phyloP scores from a whole-genome alignment of 768 basidiomycete species.

The Russula sp. region DNA sequence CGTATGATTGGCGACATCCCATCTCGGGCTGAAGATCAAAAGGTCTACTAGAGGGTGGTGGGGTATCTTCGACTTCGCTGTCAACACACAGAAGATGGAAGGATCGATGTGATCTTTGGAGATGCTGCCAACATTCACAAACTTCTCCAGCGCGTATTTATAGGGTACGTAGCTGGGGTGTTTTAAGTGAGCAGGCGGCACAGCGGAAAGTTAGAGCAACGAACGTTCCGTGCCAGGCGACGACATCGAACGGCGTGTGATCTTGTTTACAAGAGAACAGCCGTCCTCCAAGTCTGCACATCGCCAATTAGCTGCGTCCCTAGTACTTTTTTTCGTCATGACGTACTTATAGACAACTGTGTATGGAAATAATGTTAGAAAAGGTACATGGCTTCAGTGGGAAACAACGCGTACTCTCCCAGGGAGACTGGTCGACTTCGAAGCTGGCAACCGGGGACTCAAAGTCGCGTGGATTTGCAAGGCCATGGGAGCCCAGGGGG shows the following conservation, averaged over 20 bases:
- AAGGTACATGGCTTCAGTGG: background rate
- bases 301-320: background rate
- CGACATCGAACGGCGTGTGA: slow-evolving; percentile 70
- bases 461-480: slow-evolving; percentile 66
- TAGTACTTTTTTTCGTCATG: background rate
- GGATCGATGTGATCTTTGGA: slow-evolving; percentile 70
- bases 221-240: slow-evolving; percentile 68
- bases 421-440: slow-evolving; percentile 58
- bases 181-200: background rate
- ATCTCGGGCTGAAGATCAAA: slow-evolving; percentile 60
- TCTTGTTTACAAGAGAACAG: slow-evolving; percentile 54
- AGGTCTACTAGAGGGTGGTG: slow-evolving; percentile 61
- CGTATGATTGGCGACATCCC: slow-evolving; percentile 58
- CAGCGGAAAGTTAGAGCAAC: slow-evolving; percentile 28
- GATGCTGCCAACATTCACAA: slow-evolving; percentile 60
- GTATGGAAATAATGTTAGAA: slow-evolving; percentile 43
- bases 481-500: slow-evolving; percentile 60
- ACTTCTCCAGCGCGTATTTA: slow-evolving; percentile 65
- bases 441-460: slow-evolving; percentile 62
- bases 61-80: slow-evolving; percentile 58
- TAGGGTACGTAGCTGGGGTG: slow-evolving; percentile 55
- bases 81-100: slow-evolving; percentile 66
- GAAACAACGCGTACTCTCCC: slow-evolving; percentile 47
- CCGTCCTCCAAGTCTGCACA: slow-evolving; percentile 50
- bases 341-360: slow-evolving; percentile 32